phyloP scores from a whole-genome alignment of 306 rosid genomes.

The Mimosa pudica region DNA sequence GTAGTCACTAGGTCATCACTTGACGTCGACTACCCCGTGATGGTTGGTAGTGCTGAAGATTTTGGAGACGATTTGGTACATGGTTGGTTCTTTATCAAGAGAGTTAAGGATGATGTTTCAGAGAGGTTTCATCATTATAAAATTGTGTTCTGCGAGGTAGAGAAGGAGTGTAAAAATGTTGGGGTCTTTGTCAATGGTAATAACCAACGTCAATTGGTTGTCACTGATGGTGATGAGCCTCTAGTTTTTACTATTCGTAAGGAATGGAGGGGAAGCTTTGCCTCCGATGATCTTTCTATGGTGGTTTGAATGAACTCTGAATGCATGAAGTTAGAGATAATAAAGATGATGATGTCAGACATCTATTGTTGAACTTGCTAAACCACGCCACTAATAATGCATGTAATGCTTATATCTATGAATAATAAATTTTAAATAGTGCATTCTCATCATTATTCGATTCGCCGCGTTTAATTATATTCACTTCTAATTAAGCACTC shows the following conservation, averaged over 20 bases:
- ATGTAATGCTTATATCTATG: too few species aligned
- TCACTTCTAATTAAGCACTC: too few species aligned
- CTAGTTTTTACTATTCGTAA: background rate
- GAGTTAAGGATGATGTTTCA: background rate
- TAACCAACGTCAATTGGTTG: background rate
- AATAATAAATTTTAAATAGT: too few species aligned
- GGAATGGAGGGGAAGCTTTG: background rate
- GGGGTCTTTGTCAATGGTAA: background rate
- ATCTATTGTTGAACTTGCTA: too few species aligned
- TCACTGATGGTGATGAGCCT: background rate
- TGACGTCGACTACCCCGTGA: background rate
- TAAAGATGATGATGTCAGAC: background rate
- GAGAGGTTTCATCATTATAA: background rate
- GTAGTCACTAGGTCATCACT: background rate
- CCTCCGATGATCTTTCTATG: background rate
- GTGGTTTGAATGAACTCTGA: background rate
- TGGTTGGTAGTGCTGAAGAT: background rate
- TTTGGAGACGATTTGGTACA: background rate
- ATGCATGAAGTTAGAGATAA: background rate
- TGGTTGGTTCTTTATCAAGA: background rate
- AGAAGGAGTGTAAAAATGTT: background rate
- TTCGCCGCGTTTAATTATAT: too few species aligned
- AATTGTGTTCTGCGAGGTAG: background rate
- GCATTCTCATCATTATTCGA: too few species aligned
- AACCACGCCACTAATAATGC: too few species aligned